Percentiles rank a stretch among this genome's conserved stretches.
Conservation (phyloP, 352 stramenopile genomes). For the Phytophthora tubulina region DNA sequence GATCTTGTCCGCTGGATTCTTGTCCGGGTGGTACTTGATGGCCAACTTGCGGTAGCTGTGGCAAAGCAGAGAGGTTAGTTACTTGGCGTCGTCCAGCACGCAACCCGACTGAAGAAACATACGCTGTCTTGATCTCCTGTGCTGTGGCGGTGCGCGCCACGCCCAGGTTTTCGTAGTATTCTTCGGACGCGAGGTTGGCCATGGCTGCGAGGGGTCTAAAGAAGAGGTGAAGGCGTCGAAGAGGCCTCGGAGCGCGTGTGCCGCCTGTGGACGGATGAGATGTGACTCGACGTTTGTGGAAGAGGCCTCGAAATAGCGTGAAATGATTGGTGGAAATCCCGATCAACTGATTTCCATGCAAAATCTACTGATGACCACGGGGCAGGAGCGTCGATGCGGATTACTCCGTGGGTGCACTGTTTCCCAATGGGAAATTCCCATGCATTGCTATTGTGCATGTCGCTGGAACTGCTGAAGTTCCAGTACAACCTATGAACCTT, state of each 20-base stretch:
- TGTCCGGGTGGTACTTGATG: conserved; percentile 95
- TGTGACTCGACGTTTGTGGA: conserved; percentile 19
- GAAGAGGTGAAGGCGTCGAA: conserved; percentile 14
- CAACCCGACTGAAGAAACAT: conserved; percentile 27
- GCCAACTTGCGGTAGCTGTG: conserved; percentile 91
- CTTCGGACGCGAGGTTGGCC: conserved; percentile 68
- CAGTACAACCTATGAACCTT: no score
- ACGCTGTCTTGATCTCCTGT: conserved; percentile 90
- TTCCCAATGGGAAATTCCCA: not conserved
- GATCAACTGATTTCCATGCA: conserved; percentile 22
- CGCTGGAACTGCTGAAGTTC: no score
- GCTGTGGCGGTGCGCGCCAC: conserved; percentile 71
- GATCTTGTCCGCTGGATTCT: conserved; percentile 89
- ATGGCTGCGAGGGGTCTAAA: conserved; percentile 19
- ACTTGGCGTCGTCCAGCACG: not conserved
- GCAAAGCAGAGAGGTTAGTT: not conserved
- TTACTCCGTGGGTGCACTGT: not conserved
- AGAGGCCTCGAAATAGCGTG: conserved; percentile 12
- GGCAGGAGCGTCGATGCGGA: not conserved
- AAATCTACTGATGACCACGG: not conserved
- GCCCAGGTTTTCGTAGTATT: conserved; percentile 92
- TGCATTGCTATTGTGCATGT: not conserved
- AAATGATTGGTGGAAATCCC: conserved; percentile 27
- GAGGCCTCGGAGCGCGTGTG: not conserved
- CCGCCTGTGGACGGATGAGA: conserved; percentile 9